Base-by-base conservation (phyloP, 352 stramenopile species). In the Pythium angustatum region DNA sequence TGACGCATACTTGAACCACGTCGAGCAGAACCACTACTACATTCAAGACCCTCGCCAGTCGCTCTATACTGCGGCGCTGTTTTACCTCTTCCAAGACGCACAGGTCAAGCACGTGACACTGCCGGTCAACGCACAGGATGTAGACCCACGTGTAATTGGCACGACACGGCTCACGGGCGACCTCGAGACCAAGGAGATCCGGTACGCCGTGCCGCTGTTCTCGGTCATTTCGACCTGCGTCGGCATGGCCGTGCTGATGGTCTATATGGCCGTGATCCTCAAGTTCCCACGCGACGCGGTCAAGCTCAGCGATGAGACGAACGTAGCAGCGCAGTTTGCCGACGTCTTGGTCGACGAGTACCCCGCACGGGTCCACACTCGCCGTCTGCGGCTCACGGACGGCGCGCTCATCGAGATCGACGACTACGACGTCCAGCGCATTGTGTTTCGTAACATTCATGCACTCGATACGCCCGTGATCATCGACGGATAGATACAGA, bases 101-200 rank as follows among this genome's bases (percentile, higher is more conserved):
- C 62, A 67, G 0, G 73, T 77, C 15, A 82, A 59, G 27, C n/a
- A 59, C 28, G 6, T 66, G 28, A 48, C 28, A 15, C 24, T 58
- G 24, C 34, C 51, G 5, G 26, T 10, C 12, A 47, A 58, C 10
- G 56, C 14, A 15, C 11, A 53, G 27, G 51, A 61, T 61, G 6
- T 67, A 12, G 55, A 40, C 31, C 26, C 61, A 27, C 26, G 11
- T 3, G 67, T 71, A 6, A 19, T 82, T 3, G 74, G 68, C 0
- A 56, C 24, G 1, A 71, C 66, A n/a, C 69, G 66, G 1, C 71
- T 83, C 33, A 50, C 71, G 11, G 75, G 77, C 9, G 75, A 82
- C 27, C 62, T 49, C 15, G 77, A 83, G 62, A 62, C 56, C 27
- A 83, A 86, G 49, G 68, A 82, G 62, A 83, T 86, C 64, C 78